Percentiles rank a stretch among this genome's conserved stretches.
Conservation (phyloP, 148 eudicot species). For the Polygonum maritimum region DNA sequence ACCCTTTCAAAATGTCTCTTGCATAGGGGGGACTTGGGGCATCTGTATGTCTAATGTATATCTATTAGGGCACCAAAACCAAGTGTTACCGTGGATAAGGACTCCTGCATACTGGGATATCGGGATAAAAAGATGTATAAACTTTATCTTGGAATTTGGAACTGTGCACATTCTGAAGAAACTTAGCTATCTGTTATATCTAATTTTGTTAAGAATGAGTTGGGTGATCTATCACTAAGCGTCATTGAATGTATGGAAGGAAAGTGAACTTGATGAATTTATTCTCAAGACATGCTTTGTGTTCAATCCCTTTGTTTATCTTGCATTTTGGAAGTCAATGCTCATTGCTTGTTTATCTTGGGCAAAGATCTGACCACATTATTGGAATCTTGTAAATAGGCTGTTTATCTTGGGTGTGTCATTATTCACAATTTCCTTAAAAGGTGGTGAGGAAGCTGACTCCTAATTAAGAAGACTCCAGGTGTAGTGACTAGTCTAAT, state of each 20-base stretch:
- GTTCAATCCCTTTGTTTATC: neutral
- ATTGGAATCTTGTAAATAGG: constrained; percentile 55
- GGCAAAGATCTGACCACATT: constrained; percentile 29
- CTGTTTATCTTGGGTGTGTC: constrained; percentile 49
- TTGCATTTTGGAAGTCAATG: neutral
- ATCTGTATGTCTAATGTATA: neutral
- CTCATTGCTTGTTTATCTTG: constrained; percentile 2
- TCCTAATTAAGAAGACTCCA: constrained; percentile 41
- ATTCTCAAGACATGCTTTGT: neutral
- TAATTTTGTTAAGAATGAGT: neutral
- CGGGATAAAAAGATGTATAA: neutral
- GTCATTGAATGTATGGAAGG: neutral
- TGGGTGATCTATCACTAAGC: neutral
- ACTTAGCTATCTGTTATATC: neutral
- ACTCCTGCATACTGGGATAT: neutral
- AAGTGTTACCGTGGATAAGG: neutral
- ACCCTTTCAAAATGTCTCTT: too few species aligned
- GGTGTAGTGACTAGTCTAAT: constrained; percentile 45
- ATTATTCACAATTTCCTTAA: constrained; percentile 41
- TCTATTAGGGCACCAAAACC: neutral
- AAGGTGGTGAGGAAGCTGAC: constrained; percentile 53
- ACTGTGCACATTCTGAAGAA: neutral
- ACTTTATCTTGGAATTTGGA: neutral
- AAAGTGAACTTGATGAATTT: constrained; percentile 1
- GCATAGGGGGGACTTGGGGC: neutral